phyloP scores from a whole-genome alignment of 2,329 filamentous ascomycete genomes.

The Exophiala viscosa region DNA sequence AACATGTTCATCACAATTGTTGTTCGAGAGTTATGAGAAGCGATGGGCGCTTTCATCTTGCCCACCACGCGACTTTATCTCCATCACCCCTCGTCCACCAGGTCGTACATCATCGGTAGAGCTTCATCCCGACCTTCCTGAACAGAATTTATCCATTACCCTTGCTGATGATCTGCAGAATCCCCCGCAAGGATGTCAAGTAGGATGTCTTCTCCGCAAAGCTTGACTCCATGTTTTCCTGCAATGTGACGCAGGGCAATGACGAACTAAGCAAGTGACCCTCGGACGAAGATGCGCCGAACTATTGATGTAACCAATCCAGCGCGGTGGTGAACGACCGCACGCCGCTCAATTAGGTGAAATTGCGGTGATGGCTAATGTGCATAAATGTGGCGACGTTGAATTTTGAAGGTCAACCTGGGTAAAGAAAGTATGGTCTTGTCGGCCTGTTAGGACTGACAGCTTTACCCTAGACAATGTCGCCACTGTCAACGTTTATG shows the following conservation, averaged over 20 bases:
- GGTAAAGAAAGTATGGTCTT: neutral
- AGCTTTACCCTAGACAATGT: neutral
- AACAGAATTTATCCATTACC: neutral
- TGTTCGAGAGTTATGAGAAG: slow-evolving; percentile 36
- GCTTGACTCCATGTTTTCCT: slow-evolving; percentile 1
- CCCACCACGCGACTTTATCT: neutral
- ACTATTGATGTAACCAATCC: neutral
- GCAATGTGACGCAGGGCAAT: neutral
- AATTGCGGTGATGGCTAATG: neutral
- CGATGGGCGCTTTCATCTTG: too few relatives aligned
- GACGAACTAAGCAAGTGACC: neutral
- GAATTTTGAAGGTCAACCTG: neutral
- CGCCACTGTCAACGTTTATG: neutral
- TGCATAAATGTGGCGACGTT: neutral
- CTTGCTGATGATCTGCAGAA: neutral
- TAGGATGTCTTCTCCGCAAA: neutral
- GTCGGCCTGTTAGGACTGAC: too few relatives aligned
- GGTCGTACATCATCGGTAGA: neutral
- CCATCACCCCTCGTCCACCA: neutral
- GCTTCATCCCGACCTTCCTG: neutral
- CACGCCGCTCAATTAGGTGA: neutral
- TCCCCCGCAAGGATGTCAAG: neutral
- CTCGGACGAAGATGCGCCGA: neutral
- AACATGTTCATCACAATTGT: slow-evolving; percentile 22
- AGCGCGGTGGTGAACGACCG: neutral